Base-by-base conservation (phyloP, 23 red algal species). In the Chondrus crispus region DNA sequence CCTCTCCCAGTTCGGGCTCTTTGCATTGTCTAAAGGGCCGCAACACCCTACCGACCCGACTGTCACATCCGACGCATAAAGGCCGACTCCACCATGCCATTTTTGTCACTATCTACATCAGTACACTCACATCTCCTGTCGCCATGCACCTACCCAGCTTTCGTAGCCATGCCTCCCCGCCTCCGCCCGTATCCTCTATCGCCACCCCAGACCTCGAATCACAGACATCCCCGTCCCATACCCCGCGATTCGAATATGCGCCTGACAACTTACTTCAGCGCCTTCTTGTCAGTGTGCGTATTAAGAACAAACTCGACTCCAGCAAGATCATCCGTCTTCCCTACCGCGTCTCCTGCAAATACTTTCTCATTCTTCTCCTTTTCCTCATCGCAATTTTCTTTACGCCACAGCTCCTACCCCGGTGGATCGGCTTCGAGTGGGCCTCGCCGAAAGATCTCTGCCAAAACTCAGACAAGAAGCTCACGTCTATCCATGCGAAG, bases 311-410 rank as follows among this genome's bases (percentile, higher is more conserved):
- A 52, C 74, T 90, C 48, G 69, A 90, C 57, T 54, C 87, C 13
- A 90, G 87, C 74, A 57, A 41, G 7, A 90, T 90, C 49, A 68
- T 90, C n/a, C 87, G 87, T 54, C 36, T 90, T 37, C 87, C 87
- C 3, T 90, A 47, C 54, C 18, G 50, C 20, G 49, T 41, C 29
- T 68, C 50, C 9, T 80, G 80, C 74, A 90, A 90, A 22, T 90
- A 90, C 35, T 58, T 72, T 51, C 74, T 90, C 47, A 48, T 90
- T 46, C 33, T 69, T 4, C 0, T 53, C 8, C 53, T 90, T 4
- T 14, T 90, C 33, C 42, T 90, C 29, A 80, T 72, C 4, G 74
- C 64, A 3, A 73, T 73, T 12, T 90, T 92, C 35, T 68, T 92
- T 43, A 92, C 75, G 0, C 89, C 89, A 11, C 55, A 92, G 39